phyloP scores from a whole-genome alignment of 129 eudicot genomes.

The Saussurea involucrata region DNA sequence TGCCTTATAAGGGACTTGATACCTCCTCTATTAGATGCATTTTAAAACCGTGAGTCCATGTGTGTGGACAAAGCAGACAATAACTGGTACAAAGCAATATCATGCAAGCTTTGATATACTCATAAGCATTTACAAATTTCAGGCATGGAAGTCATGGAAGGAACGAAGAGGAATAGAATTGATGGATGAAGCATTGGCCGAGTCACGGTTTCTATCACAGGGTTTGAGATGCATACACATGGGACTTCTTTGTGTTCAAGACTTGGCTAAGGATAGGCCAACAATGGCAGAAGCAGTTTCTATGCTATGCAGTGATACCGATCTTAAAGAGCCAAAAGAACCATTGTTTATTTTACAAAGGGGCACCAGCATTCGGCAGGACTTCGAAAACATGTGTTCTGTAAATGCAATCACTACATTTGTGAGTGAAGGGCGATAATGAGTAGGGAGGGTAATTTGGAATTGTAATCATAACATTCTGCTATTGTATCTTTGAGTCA shows the following conservation, averaged over 20 bases:
- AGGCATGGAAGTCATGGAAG: slow-evolving; percentile 49
- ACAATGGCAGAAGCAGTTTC: slow-evolving; percentile 37
- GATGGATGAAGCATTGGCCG: slow-evolving; percentile 23
- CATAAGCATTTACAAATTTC: slow-evolving; percentile 1
- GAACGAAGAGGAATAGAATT: slow-evolving; percentile 29
- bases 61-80: too few species aligned
- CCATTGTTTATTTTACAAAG: slow-evolving; percentile 32
- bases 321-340: slow-evolving; percentile 33
- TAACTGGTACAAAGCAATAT: too few species aligned
- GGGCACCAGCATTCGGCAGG: not conserved
- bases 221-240: slow-evolving; percentile 38
- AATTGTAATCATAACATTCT: not conserved
- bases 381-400: not conserved
- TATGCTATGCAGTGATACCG: slow-evolving; percentile 27
- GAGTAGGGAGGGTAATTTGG: not conserved
- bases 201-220: slow-evolving; percentile 11
- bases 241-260: slow-evolving; percentile 46
- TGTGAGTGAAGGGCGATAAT: slow-evolving; percentile 1
- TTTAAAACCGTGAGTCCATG: too few species aligned
- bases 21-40: too few species aligned
- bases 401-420: not conserved
- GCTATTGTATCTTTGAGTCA: not conserved
- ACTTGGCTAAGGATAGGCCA: slow-evolving; percentile 31
- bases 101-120: not conserved
- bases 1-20: too few species aligned